Conservation (phyloP, 2,329 filamentous ascomycete species). For the Fusarium proliferatum region DNA sequence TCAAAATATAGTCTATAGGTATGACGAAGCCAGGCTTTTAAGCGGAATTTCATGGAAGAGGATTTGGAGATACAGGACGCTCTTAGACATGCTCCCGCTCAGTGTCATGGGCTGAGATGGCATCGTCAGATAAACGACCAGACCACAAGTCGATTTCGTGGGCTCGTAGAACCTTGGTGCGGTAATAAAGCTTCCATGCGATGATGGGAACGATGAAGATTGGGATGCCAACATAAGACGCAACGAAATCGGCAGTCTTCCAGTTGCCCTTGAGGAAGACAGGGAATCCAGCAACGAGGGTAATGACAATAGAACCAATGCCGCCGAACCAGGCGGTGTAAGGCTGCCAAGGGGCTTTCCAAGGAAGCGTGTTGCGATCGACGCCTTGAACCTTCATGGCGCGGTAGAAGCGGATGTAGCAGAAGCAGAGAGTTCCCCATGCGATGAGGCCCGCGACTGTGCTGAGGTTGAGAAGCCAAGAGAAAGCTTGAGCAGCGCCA, state of each 20-base stretch:
- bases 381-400: constrained; percentile 62
- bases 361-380: constrained; percentile 63
- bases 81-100: neutral
- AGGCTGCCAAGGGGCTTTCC: constrained; percentile 65
- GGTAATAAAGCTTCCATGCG: constrained; percentile 64
- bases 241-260: constrained; percentile 71
- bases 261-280: constrained; percentile 77
- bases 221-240: constrained; percentile 71
- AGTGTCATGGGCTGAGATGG: neutral
- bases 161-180: constrained; percentile 49
- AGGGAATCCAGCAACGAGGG: constrained; percentile 79
- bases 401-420: constrained; percentile 68
- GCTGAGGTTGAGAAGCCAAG: constrained; percentile 78
- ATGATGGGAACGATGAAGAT: constrained; percentile 70
- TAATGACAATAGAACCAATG: constrained; percentile 68
- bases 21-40: accelerated
- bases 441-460: constrained; percentile 71
- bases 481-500: constrained; percentile 72
- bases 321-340: constrained; percentile 73
- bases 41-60: neutral
- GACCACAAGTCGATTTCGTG: constrained; percentile 63
- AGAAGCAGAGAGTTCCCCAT: constrained; percentile 69
- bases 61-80: accelerated
- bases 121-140: constrained; percentile 29
- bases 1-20: neutral